Conservation (phyloP, 2,329 filamentous ascomycete genomes). For the Waltergamsia citrina region DNA sequence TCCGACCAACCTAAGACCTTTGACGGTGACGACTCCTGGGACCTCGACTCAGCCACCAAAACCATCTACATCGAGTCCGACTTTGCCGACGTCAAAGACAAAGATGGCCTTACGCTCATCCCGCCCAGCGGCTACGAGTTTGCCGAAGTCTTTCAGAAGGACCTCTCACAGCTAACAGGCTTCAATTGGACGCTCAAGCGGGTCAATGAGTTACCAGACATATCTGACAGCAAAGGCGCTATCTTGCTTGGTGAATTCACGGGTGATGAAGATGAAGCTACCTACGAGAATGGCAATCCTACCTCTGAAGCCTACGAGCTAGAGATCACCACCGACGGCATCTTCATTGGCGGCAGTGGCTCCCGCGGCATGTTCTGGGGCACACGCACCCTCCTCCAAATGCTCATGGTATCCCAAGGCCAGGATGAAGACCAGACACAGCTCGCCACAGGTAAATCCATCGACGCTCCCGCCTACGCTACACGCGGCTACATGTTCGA, state of each 20-base stretch:
- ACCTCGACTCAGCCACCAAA: neutral
- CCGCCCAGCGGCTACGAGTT: slow-evolving; percentile 40
- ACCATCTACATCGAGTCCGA: slow-evolving; percentile 29
- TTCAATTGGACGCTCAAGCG: slow-evolving; percentile 28
- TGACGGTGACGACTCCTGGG: neutral
- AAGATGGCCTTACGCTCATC: slow-evolving; percentile 37
- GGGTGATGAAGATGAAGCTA: slow-evolving; percentile 16
- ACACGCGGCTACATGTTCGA: slow-evolving; percentile 30
- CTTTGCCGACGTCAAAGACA: slow-evolving; percentile 29
- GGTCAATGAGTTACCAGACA: slow-evolving; percentile 20
- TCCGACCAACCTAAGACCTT: neutral
- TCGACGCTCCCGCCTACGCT: slow-evolving; percentile 31
- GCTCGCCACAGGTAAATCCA: slow-evolving; percentile 15
- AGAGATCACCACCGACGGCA: slow-evolving; percentile 17
- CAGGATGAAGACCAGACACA: slow-evolving; percentile 11
- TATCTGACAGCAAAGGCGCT: slow-evolving; percentile 17
- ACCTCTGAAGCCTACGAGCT: slow-evolving; percentile 43
- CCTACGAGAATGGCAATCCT: slow-evolving; percentile 33
- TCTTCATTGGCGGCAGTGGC: slow-evolving; percentile 28
- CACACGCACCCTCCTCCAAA: slow-evolving; percentile 32
- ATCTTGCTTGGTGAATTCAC: slow-evolving; percentile 29
- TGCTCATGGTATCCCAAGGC: slow-evolving; percentile 26
- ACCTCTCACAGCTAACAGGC: slow-evolving; percentile 30
- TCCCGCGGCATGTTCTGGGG: slow-evolving; percentile 37
- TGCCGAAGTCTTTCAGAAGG: slow-evolving; percentile 31